Evolutionary conservation across 192 early-diverging fungal species (phyloP), one percentile per base, ranked within the genome.

Genomic region (Linnemannia schmuckeri): DNA sequence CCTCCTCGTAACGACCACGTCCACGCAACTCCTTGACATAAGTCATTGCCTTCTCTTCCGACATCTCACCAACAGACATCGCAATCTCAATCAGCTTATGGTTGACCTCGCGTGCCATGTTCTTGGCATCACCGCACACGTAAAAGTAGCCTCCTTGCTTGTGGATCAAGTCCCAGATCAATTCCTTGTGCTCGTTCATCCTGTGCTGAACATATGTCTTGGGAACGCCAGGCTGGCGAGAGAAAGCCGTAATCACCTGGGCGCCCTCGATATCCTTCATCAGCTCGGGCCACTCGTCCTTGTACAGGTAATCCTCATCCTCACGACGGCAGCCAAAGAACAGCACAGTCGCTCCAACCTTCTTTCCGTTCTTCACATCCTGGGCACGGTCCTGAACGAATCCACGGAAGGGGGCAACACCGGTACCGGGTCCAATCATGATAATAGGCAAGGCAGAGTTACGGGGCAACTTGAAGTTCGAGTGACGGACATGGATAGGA

Each of bases 371-470:
- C 74, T 83, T 79, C 35, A 91, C 93, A 76, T 92, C 91, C 52
- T 89, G 81, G 6, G 95, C 93, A 71, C 99, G 96, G 83, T 99
- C 99, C 74, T 95, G 94, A 17, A 99, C 86, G 82, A 99, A 99
- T 6, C 95, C 99, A 68, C 99, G 93, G 95, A 99, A 99, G 38
- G 99, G 99, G 24, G 99, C 99, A 52, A 99, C 96, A 63, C 99
- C 99, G 6, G 99, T 99, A 68, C 99, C 99, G n/a, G 99, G 99
- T 0, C 99, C 99, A 44, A 99, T 90, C 99, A 99, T 99, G 44
- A 99, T 93, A 78, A 99, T 89, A 24, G 99, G 99, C 17, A 93
- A 83, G 12, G 90, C 78, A 57, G 91, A 85, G 81, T 97, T 95
- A 37, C 92, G 88, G n/a, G 99, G 99, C 70, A 99, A 91, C 63